A percentile compares a stretch with the other conserved stretches of the same genome.
Evolutionary conservation across 164 flowering plant genomes (phyloP).

Genomic region (Tetracentron sinense): DNA sequence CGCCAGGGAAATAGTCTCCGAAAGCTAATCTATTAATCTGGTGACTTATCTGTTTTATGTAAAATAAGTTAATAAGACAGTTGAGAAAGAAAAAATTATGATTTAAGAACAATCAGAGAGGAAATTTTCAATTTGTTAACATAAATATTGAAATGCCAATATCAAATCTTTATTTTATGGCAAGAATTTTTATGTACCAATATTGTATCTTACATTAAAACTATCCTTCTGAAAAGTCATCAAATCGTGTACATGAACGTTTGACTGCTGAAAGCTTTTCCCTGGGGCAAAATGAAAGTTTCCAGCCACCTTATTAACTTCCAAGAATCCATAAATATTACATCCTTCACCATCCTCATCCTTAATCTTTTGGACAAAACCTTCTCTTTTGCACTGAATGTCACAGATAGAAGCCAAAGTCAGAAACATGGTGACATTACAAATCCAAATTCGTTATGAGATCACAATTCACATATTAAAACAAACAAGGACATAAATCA

Average conservation of each 20-base stretch:
- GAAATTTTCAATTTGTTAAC: not conserved
- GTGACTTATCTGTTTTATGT: conserved; percentile 59
- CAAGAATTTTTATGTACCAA: not conserved
- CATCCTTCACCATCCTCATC: conserved; percentile 96
- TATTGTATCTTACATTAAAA: conserved; percentile 53
- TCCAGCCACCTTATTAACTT: conserved; percentile 90
- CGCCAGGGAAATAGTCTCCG: conserved; percentile 81
- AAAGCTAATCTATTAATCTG: conserved; percentile 73
- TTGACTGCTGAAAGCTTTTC: conserved; percentile 82
- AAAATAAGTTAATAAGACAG: not conserved
- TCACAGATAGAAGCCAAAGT: too few relatives aligned
- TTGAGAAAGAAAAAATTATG: not conserved
- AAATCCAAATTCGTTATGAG: too few relatives aligned
- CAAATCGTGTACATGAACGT: conserved; percentile 66
- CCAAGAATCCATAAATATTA: conserved; percentile 78
- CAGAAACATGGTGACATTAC: too few relatives aligned
- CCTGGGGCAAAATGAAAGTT: conserved; percentile 92
- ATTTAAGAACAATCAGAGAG: not conserved
- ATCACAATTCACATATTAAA: not conserved
- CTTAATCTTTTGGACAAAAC: conserved; percentile 70
- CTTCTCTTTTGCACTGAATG: too few relatives aligned
- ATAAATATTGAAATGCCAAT: not conserved
- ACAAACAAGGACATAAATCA: too few relatives aligned
- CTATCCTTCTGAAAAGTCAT: conserved; percentile 68
- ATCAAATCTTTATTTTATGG: not conserved